Evolutionary conservation across 2,329 filamentous ascomycete species (phyloP).

Genomic region (Phyllosticta ampelicida): DNA sequence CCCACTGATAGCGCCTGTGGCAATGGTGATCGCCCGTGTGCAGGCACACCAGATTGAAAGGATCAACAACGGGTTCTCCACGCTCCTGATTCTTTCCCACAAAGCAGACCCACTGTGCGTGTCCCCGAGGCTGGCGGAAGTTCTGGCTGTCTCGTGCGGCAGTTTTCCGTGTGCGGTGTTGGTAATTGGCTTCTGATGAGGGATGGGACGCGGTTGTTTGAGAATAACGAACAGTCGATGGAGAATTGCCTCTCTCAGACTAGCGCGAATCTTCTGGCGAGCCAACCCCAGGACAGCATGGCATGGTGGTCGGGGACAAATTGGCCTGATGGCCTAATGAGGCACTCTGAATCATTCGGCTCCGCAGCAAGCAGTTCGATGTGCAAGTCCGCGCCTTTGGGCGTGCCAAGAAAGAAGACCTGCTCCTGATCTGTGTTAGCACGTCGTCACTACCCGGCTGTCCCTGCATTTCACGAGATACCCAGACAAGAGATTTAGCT

Average conservation of each 20-base stretch:
- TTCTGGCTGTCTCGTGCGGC: background rate
- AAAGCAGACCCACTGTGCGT: background rate
- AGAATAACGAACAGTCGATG: conserved; percentile 4
- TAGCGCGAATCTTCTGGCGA: background rate
- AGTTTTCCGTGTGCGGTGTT: background rate
- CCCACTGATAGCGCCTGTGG: background rate
- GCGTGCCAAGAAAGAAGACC: background rate
- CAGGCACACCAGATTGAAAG: background rate
- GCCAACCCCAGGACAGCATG: background rate
- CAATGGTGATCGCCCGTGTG: background rate
- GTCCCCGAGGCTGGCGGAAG: conserved; percentile 1
- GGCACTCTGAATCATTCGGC: background rate
- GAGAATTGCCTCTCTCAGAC: background rate
- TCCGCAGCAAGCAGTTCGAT: background rate
- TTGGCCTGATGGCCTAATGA: background rate
- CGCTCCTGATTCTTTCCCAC: background rate
- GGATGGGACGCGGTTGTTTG: background rate
- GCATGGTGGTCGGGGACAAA: conserved; percentile 3
- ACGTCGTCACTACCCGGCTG: background rate
- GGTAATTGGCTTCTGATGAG: background rate
- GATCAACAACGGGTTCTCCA: background rate
- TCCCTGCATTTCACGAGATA: background rate
- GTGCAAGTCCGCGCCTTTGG: background rate
- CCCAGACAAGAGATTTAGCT: background rate
- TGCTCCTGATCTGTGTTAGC: background rate